Conservation (phyloP, 352 stramenopile genomes). For the Blastocystis sp. region DNA sequence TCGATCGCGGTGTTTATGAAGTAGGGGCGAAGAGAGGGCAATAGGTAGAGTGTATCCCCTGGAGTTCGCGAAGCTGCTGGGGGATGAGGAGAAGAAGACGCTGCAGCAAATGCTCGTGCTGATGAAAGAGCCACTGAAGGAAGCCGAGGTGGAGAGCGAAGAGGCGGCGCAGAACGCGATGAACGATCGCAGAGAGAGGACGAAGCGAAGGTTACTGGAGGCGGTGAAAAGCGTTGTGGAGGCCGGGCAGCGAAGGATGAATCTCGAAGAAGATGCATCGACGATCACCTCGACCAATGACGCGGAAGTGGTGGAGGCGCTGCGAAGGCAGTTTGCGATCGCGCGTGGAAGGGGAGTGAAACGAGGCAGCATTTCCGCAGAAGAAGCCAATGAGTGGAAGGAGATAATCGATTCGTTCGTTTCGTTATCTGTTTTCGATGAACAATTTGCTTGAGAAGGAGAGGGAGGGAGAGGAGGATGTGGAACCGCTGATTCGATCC, state of each 20-base stretch:
- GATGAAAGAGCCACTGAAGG: not conserved
- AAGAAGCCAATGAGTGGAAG: slow-evolving; percentile 2
- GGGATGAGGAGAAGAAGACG: not conserved
- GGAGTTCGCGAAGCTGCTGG: not conserved
- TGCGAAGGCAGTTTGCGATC: not conserved
- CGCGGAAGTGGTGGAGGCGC: not conserved
- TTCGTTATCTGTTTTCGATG: not conserved
- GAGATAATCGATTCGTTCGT: slow-evolving; percentile 1
- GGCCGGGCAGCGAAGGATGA: too few species aligned
- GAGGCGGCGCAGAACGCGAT: not conserved
- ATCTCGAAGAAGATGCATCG: too few species aligned
- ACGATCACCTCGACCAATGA: not conserved
- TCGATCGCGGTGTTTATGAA: slow-evolving; percentile 5
- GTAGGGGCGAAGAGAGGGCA: not conserved
- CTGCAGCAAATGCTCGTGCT: not conserved
- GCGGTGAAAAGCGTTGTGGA: too few species aligned
- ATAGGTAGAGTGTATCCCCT: not conserved
- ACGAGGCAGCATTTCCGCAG: not conserved
- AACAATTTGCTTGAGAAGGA: not conserved
- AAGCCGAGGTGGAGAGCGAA: not conserved
- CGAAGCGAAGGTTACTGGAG: too few species aligned
- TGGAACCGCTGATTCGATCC: too few species aligned
- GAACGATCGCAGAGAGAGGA: not conserved
- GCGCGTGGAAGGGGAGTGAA: not conserved
- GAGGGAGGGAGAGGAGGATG: not conserved